Evolutionary conservation across 2,329 filamentous ascomycete species (phyloP), one percentile per base, ranked within the genome.

Genomic region (Didymella segeticola): DNA sequence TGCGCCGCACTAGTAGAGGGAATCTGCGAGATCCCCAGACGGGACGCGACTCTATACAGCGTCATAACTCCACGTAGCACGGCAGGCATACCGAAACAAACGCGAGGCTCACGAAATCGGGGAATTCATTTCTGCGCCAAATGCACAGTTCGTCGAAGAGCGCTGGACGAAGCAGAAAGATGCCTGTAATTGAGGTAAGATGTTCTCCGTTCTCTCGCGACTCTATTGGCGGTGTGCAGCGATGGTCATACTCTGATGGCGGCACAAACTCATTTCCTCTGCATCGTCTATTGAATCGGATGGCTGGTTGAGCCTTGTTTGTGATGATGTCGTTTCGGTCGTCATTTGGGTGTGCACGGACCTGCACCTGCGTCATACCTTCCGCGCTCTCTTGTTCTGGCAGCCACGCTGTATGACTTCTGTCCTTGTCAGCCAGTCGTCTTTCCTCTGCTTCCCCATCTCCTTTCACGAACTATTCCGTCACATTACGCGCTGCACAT

Each of bases 111-210:
- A 50, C 31, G 30, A 33, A 51, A 52, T 20, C 41, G 26, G 42
- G 34, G 30, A 50, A 34, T 15, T 10, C 39, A 30, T 25, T 11
- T 22, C 15, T 41, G 25, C 38, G 42, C 39, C 60, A 63, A 20
- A 69, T 60, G 47, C 53, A 56, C 30, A 58, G 34, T 54, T 58
- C 55, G 23, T 46, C 56, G 5, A 58, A 55, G 17, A 57, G 57
- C 27, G 45, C 50, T 37, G 54, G 61, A 39, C 58, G 60, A 41
- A 64, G 58, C 55, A 61, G 56, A 51, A 70, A 58, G 58, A 70
- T 68, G 63, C 60, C 70, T 5, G 66, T 73, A 1, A 72, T 74
- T 8, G 70, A 73, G 69, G 71, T 74, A 59, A 67, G 71, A 55
- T 25, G 17, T 15, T 15, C 25, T 38, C 42, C 53, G 23, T 25